Evolutionary conservation across 2,329 filamentous ascomycete species (phyloP).

Genomic region (Talaromyces sp.): DNA sequence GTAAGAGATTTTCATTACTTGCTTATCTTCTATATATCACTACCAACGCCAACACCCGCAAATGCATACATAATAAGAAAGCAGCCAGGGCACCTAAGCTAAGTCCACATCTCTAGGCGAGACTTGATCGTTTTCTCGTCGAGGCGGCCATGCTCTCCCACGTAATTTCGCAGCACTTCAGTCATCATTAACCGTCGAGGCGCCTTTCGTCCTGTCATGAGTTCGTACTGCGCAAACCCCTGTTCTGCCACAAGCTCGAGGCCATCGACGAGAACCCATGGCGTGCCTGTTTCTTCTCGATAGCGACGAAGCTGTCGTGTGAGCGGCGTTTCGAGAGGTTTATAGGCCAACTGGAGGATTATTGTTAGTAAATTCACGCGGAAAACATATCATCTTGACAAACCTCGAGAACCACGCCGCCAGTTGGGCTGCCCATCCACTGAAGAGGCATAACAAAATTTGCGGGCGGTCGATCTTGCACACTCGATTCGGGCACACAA

Average conservation of each 20-base stretch:
- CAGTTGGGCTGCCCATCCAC: conserved; percentile 68
- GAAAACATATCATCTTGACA: neutral
- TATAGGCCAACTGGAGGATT: conserved; percentile 51
- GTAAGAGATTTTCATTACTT: neutral
- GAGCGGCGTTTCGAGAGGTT: conserved; percentile 65
- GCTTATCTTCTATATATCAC: neutral
- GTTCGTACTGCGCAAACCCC: conserved; percentile 73
- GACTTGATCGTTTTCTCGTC: conserved; percentile 34
- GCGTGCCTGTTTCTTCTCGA: conserved; percentile 46
- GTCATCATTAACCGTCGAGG: conserved; percentile 66
- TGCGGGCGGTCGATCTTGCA: conserved; percentile 58
- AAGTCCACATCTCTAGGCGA: conserved; percentile 19
- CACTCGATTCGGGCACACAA: conserved; percentile 66
- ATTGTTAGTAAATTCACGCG: neutral
- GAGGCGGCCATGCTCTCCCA: conserved; percentile 28
- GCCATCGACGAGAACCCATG: conserved; percentile 70
- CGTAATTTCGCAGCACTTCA: conserved; percentile 46
- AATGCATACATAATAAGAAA: neutral
- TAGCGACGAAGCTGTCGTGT: conserved; percentile 60
- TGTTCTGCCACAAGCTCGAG: conserved; percentile 72
- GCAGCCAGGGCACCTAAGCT: neutral
- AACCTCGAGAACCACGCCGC: conserved; percentile 69
- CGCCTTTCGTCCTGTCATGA: conserved; percentile 69
- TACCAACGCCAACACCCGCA: neutral
- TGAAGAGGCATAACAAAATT: conserved; percentile 63